Base-by-base conservation (phyloP, 2,329 filamentous ascomycete species). In the Emericellopsis cladophorae region DNA sequence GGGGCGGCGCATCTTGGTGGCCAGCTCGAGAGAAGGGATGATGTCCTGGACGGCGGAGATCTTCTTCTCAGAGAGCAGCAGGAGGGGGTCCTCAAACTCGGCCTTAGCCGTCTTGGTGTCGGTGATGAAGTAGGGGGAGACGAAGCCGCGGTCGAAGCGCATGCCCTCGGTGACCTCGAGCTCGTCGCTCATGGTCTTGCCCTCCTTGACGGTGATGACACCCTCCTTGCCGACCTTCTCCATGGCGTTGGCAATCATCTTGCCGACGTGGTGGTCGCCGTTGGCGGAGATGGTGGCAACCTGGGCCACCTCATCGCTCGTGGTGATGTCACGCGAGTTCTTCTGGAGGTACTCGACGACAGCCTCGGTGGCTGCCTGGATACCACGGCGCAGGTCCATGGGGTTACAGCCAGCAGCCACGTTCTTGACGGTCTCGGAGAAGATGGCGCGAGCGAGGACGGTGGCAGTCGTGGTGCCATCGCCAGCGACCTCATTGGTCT, bases 181-280 rank as follows among this genome's bases (percentile, higher is more conserved):
- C 79, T 98, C 92, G 54, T 98, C 92, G 56, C 85, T 80, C 60
- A 94, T 82, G 45, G 92, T 96, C 84, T 96, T 98, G 62, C 92
- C 92, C 76, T 98, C 92, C 83, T 98, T 98, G 60, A 96, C 90
- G 44, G 92, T 98, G 65, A 98, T 98, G 59, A 98, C 92, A 74
- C 92, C 92, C 74, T 98, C 92, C 79, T 98, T 98, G 67, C 92
- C 92, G 49, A 98, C 92, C 78, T 94, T 95, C 78, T 98, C 92
- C 92, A 98, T 98, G 54, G 92, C 92, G 61, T 81, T 95, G 60
- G 92, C 89, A 64, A 98, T 92, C 60, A 98, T 79, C 68, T 87
- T 81, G 55, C 92, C 92, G 57, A 98, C 86, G 69, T 95, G 89
- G 44, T 79, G 79, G 61, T 98, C 92, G 53, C 92, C 92, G 68